phyloP scores from a whole-genome alignment of 805 yeast genomes.

The Candida chauliodis region DNA sequence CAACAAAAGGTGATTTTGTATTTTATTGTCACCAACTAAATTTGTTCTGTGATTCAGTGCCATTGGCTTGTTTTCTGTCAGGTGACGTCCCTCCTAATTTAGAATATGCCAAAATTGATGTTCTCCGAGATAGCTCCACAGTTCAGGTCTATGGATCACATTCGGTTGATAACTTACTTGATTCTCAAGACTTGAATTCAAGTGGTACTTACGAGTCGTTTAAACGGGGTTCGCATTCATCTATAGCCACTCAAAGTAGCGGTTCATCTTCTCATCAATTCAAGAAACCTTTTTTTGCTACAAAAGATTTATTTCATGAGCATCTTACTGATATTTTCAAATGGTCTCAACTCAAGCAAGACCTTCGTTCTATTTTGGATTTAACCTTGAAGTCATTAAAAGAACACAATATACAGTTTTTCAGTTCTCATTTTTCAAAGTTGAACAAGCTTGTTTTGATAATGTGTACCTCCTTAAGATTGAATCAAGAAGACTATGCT shows the following conservation, averaged over 20 bases:
- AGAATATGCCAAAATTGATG: conserved; percentile 24
- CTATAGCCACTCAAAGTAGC: conserved; percentile 25
- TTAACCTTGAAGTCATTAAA: conserved; percentile 49
- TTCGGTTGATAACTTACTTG: conserved; percentile 8
- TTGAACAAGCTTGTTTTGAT: conserved; percentile 51
- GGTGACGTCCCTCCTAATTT: conserved; percentile 19
- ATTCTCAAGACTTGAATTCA: conserved; percentile 9
- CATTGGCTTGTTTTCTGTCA: conserved; percentile 37
- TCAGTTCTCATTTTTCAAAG: conserved; percentile 49
- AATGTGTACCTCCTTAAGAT: conserved; percentile 52
- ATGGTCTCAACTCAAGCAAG: conserved; percentile 56
- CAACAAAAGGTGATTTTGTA: conserved; percentile 51
- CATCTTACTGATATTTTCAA: conserved; percentile 56
- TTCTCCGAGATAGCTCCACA: conserved; percentile 18
- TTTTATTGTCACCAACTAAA: conserved; percentile 61
- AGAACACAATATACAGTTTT: conserved; percentile 49
- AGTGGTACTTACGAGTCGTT: conserved; percentile 24
- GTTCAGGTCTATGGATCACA: conserved; percentile 11
- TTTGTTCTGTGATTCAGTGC: conserved; percentile 56
- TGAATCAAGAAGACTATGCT: conserved; percentile 49
- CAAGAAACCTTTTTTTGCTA: conserved; percentile 37
- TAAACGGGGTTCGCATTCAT: conserved; percentile 38
- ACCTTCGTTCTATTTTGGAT: conserved; percentile 46
- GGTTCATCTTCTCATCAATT: conserved; percentile 39
- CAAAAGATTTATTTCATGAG: conserved; percentile 48